phyloP scores from a whole-genome alignment of 2,329 filamentous ascomycete genomes.

The Ascochyta fabae region DNA sequence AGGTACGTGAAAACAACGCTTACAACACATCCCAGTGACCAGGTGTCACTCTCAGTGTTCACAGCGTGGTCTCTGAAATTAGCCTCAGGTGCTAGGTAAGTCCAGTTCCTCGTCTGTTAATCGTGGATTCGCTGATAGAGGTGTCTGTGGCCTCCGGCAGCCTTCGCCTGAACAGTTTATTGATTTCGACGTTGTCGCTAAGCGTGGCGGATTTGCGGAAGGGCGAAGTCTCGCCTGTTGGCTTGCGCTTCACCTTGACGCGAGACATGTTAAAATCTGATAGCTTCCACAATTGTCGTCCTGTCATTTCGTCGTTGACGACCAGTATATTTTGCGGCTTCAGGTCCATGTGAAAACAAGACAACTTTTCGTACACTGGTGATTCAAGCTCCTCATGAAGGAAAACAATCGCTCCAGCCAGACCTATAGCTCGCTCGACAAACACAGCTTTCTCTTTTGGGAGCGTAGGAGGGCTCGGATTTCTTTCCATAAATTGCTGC shows the following conservation, averaged over 20 bases:
- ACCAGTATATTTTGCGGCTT: slow-evolving; percentile 33
- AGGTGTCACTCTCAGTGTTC: slow-evolving; percentile 47
- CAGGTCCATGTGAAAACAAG: slow-evolving; percentile 54
- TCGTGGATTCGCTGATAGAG: slow-evolving; percentile 17
- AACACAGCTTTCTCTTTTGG: not conserved
- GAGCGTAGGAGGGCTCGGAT: not conserved
- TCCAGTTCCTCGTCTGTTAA: slow-evolving; percentile 42
- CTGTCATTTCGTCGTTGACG: slow-evolving; percentile 42
- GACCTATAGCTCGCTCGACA: not conserved
- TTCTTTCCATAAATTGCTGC: not conserved
- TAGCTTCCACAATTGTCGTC: slow-evolving; percentile 49
- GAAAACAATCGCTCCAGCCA: not conserved
- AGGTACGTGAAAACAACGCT: slow-evolving; percentile 45
- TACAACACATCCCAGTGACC: slow-evolving; percentile 52
- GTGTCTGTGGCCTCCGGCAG: slow-evolving; percentile 4
- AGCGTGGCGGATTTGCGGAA: too few relatives aligned
- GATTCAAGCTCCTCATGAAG: slow-evolving; percentile 48
- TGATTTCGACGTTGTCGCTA: slow-evolving; percentile 32
- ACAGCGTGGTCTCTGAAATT: slow-evolving; percentile 35
- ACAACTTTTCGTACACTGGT: slow-evolving; percentile 34
- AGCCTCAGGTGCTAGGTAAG: slow-evolving; percentile 50
- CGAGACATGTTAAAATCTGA: slow-evolving; percentile 54
- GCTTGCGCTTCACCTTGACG: slow-evolving; percentile 31
- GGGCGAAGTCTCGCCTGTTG: too few relatives aligned
- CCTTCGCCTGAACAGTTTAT: slow-evolving; percentile 34